These are phyloP conservation scores for Boletellus emodensis DNA, from an alignment of 768 basidiomycete genomes.

Conservation along the genomic window DNA sequence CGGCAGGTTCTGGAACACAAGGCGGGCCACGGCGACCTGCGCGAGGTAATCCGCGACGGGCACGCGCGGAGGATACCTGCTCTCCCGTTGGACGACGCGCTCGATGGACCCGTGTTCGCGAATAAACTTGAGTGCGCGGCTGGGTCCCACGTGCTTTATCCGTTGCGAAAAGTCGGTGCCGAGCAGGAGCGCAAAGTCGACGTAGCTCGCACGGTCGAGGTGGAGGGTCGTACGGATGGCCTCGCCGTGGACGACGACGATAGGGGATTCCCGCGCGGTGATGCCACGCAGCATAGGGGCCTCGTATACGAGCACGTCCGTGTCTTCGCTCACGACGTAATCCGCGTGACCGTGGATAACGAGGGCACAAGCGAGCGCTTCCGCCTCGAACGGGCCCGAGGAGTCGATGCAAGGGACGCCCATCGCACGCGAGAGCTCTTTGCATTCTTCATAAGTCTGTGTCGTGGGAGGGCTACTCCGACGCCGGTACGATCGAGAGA, in stretches of 20 bases:
- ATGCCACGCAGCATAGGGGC: constrained; percentile 80
- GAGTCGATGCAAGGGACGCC: constrained; percentile 77
- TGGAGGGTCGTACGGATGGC: constrained; percentile 55
- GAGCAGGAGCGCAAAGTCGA: constrained; percentile 84
- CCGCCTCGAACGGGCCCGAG: constrained; percentile 72
- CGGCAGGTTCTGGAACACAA: constrained; percentile 64
- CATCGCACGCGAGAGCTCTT: constrained; percentile 68
- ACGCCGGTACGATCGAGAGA: constrained; percentile 64
- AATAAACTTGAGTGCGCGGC: constrained; percentile 73
- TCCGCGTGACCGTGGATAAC: constrained; percentile 75
- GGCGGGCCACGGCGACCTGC: constrained; percentile 58
- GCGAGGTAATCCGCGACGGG: constrained; percentile 53
- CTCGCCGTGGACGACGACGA: constrained; percentile 60
- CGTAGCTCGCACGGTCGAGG: constrained; percentile 54
- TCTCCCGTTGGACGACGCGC: constrained; percentile 50
- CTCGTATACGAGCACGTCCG: constrained; percentile 79
- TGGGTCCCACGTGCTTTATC: constrained; percentile 78
- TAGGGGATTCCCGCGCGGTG: constrained; percentile 53
- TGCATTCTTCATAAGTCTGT: constrained; percentile 67
- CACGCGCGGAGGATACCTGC: constrained; percentile 48
- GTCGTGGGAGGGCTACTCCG: constrained; percentile 58
- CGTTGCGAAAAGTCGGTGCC: constrained; percentile 91
- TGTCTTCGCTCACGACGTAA: constrained; percentile 89
- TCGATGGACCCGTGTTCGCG: constrained; percentile 71
- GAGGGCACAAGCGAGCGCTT: constrained; percentile 78